Evolutionary conservation across 1,284 basidiomycete species (phyloP).

Genomic region (Rhodotorula sp.): DNA sequence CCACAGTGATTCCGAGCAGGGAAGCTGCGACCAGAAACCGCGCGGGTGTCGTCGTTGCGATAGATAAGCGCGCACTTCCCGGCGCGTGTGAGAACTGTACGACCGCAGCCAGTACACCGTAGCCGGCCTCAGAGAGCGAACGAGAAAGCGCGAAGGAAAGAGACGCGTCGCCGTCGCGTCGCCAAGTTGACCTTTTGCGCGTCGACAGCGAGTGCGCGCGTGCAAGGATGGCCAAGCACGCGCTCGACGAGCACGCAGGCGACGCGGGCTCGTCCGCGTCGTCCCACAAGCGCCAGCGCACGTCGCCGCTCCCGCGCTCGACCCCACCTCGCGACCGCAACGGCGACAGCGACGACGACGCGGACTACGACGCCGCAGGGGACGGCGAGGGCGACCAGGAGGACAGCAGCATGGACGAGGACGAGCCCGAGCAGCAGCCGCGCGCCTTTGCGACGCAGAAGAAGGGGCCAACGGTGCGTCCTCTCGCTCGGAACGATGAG

Average conservation of each 20-base stretch:
- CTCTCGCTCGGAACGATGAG: background rate
- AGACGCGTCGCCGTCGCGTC: background rate
- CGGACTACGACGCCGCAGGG: background rate
- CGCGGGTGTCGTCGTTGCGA: too few species aligned
- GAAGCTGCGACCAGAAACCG: too few species aligned
- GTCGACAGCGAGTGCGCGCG: background rate
- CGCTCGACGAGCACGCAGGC: background rate
- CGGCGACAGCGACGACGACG: background rate
- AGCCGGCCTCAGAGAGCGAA: background rate
- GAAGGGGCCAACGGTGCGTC: background rate
- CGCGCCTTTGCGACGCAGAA: background rate
- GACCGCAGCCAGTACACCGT: too few species aligned
- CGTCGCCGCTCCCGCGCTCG: conserved; percentile 18
- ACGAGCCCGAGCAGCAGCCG: background rate
- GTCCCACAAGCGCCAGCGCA: conserved; percentile 7
- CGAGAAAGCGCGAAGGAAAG: background rate
- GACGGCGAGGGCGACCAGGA: conserved; percentile 8
- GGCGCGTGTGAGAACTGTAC: too few species aligned
- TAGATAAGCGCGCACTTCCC: too few species aligned
- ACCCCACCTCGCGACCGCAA: conserved; percentile 9
- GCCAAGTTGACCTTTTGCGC: background rate
- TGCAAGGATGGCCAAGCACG: conserved; percentile 2
- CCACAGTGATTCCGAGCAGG: too few species aligned
- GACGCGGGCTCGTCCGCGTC: background rate
- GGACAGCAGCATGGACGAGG: background rate